Percentiles rank a stretch among this genome's conserved stretches.
phyloP scores from a whole-genome alignment of 768 basidiomycete species.

The Pisolithus sp. region DNA sequence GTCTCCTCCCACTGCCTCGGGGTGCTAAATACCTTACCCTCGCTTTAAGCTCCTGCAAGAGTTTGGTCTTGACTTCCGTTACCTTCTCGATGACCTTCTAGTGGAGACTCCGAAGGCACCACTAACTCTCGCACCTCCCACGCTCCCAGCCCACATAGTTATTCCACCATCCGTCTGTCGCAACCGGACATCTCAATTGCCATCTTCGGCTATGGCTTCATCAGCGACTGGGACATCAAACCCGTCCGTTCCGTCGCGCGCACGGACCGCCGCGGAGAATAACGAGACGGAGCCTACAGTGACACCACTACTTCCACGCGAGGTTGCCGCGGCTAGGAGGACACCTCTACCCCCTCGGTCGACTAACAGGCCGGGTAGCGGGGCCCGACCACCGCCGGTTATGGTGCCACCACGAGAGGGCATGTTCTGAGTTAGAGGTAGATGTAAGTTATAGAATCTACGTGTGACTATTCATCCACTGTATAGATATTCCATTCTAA shows the following conservation, averaged over 20 bases:
- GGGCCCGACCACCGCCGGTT: slow-evolving; percentile 42
- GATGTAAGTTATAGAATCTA: background rate
- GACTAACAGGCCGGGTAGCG: slow-evolving; percentile 57
- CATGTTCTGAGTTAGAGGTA: slow-evolving; percentile 43
- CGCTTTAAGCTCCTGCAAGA: slow-evolving; percentile 71
- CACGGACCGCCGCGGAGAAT: slow-evolving; percentile 18
- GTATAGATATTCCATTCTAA: too few species aligned
- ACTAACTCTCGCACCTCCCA: slow-evolving; percentile 11
- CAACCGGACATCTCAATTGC: slow-evolving; percentile 10
- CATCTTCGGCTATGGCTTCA: slow-evolving; percentile 1
- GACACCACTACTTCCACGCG: slow-evolving; percentile 25
- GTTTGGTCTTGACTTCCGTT: slow-evolving; percentile 90
- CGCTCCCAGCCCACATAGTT: slow-evolving; percentile 25
- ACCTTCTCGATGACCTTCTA: slow-evolving; percentile 75
- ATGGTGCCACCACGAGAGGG: slow-evolving; percentile 53
- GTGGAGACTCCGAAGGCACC: slow-evolving; percentile 41
- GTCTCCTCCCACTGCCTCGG: slow-evolving; percentile 5
- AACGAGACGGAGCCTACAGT: slow-evolving; percentile 23
- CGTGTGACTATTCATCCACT: background rate
- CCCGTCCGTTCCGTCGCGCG: slow-evolving; percentile 23
- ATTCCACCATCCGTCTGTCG: slow-evolving; percentile 14
- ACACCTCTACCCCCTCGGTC: slow-evolving; percentile 64
- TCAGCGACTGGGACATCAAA: slow-evolving; percentile 10
- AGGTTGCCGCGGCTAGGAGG: slow-evolving; percentile 19
- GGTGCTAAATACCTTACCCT: background rate